These are phyloP conservation scores for Stemphylium lycopersici DNA, from an alignment of 2,329 filamentous ascomycete species.

Conservation along the genomic window DNA sequence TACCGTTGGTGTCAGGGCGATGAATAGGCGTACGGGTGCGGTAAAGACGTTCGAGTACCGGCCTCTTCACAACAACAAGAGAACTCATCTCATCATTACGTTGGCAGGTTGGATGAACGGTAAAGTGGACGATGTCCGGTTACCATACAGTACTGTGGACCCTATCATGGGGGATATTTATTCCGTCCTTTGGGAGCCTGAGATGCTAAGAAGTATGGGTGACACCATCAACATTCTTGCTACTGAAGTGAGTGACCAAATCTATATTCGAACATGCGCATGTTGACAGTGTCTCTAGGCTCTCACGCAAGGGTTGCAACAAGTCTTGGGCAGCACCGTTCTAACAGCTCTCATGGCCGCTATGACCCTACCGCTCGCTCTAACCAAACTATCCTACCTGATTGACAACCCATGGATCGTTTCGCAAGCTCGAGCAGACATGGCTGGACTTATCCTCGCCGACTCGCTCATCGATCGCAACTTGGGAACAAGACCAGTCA, in stretches of 20 bases:
- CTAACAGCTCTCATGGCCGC: conserved; percentile 90
- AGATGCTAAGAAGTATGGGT: conserved; percentile 97
- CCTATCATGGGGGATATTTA: conserved; percentile 98
- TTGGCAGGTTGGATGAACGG: conserved; percentile 98
- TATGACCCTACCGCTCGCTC: conserved; percentile 85
- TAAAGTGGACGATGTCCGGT: conserved; percentile 92
- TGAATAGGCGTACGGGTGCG: conserved; percentile 84
- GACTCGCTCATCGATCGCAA: conserved; percentile 93
- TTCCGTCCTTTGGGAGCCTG: conserved; percentile 95
- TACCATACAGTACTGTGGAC: conserved; percentile 95
- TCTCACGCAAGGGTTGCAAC: conserved; percentile 93
- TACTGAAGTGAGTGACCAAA: conserved; percentile 73
- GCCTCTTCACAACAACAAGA: conserved; percentile 96
- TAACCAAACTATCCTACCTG: conserved; percentile 92
- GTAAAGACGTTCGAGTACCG: conserved; percentile 98
- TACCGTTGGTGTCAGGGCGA: conserved; percentile 83
- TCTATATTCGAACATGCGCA: conserved; percentile 26
- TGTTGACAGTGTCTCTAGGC: conserved; percentile 63
- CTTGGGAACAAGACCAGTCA: conserved; percentile 87
- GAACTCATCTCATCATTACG: conserved; percentile 93
- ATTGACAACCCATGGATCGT: conserved; percentile 99
- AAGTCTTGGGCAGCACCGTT: conserved; percentile 89
- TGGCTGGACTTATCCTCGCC: conserved; percentile 88
- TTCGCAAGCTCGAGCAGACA: conserved; percentile 87
- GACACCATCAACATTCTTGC: conserved; percentile 98